phyloP scores from a whole-genome alignment of 805 yeast species.

The Candida xyloterini region DNA sequence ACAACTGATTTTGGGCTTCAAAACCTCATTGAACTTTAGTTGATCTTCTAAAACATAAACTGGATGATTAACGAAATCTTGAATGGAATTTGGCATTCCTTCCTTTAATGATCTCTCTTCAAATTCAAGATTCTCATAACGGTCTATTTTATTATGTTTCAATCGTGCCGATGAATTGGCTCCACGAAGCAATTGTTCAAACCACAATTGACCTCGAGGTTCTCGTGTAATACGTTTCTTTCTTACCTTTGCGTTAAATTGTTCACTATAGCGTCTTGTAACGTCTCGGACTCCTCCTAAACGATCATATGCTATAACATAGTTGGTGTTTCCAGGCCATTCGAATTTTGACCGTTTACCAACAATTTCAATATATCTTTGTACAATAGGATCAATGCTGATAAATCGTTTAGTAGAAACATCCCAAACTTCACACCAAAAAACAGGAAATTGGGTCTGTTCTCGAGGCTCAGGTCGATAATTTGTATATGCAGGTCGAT shows the following conservation, averaged over 20 bases:
- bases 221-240: slow-evolving; percentile 69
- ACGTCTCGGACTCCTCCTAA: slow-evolving; percentile 71
- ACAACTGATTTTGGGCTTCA: slow-evolving; percentile 65
- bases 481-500: slow-evolving; percentile 21
- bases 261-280: slow-evolving; percentile 74
- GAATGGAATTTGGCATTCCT: slow-evolving; percentile 82
- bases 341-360: slow-evolving; percentile 47
- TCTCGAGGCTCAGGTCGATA: slow-evolving; percentile 6
- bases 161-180: slow-evolving; percentile 26
- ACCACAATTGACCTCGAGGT: slow-evolving; percentile 60
- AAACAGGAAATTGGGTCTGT: slow-evolving; percentile 54
- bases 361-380: slow-evolving; percentile 59
- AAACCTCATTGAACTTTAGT: slow-evolving; percentile 65
- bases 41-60: slow-evolving; percentile 77
- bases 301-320: slow-evolving; percentile 75
- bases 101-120: slow-evolving; percentile 62
- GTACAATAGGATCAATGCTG: slow-evolving; percentile 78
- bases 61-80: slow-evolving; percentile 87
- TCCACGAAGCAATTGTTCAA: slow-evolving; percentile 40
- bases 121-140: slow-evolving; percentile 60
- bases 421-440: slow-evolving; percentile 96
- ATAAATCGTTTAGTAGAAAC: slow-evolving; percentile 68
- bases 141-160: slow-evolving; percentile 37
- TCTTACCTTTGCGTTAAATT: slow-evolving; percentile 69
- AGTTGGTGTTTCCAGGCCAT: slow-evolving; percentile 68